Evolutionary conservation across 129 eudicot species (phyloP).

Genomic region (Deinandra increscens): DNA sequence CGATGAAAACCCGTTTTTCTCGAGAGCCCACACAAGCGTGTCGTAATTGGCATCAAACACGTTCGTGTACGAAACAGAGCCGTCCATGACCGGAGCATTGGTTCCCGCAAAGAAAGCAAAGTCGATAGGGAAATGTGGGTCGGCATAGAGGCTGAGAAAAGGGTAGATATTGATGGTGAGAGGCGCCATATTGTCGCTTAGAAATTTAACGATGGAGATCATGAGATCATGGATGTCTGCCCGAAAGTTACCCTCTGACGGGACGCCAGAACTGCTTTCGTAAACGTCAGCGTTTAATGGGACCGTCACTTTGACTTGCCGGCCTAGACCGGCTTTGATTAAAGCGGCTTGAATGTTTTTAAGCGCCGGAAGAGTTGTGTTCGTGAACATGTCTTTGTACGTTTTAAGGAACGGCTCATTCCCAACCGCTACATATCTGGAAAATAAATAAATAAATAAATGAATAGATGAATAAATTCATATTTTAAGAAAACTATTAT

Average conservation of each 20-base stretch:
- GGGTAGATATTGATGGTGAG: conserved; percentile 91
- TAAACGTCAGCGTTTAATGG: conserved; percentile 96
- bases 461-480: no score
- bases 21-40: conserved; percentile 81
- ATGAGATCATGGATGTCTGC: conserved; percentile 72
- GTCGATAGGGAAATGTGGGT: conserved; percentile 85
- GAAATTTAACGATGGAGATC: conserved; percentile 63
- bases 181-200: conserved; percentile 67
- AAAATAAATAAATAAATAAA: background rate
- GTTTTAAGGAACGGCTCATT: conserved; percentile 84
- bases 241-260: conserved; percentile 86
- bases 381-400: conserved; percentile 62
- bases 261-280: conserved; percentile 55
- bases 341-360: conserved; percentile 91
- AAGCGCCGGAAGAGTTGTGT: conserved; percentile 75
- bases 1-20: conserved; percentile 65
- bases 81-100: conserved; percentile 71
- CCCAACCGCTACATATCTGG: conserved; percentile 86
- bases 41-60: conserved; percentile 95
- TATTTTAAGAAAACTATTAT: background rate
- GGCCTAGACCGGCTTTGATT: conserved; percentile 86
- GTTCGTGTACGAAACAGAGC: conserved; percentile 64
- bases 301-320: conserved; percentile 76
- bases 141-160: conserved; percentile 86
- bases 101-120: conserved; percentile 76